Percentiles rank a stretch among this genome's conserved stretches.
Conservation (phyloP, 2,329 filamentous ascomycete species). For the Rasamsonia emersonii region DNA sequence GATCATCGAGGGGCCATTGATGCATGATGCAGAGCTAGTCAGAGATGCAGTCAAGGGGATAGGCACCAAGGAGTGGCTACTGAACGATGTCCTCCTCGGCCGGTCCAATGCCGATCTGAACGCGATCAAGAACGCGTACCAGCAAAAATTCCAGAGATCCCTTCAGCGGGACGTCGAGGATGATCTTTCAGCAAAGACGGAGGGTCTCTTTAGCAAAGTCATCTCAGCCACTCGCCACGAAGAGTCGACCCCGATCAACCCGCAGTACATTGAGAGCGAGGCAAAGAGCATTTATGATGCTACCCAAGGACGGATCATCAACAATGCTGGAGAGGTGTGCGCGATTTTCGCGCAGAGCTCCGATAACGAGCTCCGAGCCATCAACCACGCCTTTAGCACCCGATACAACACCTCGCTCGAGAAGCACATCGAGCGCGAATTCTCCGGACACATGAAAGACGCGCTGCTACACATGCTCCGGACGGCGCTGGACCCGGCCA, state of each 20-base stretch:
- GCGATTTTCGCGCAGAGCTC: slow-evolving; percentile 67
- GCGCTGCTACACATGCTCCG: slow-evolving; percentile 73
- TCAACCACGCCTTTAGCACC: slow-evolving; percentile 63
- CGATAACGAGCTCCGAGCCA: slow-evolving; percentile 75
- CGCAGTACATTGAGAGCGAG: slow-evolving; percentile 65
- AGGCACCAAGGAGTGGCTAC: slow-evolving; percentile 76
- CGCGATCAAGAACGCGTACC: slow-evolving; percentile 75
- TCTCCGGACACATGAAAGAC: slow-evolving; percentile 86
- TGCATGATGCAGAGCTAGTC: slow-evolving; percentile 64
- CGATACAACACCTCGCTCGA: slow-evolving; percentile 65
- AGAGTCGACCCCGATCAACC: slow-evolving; percentile 65
- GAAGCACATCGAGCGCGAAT: slow-evolving; percentile 68
- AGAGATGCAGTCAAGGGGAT: slow-evolving; percentile 64
- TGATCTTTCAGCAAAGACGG: slow-evolving; percentile 80
- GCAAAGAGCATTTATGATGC: slow-evolving; percentile 68
- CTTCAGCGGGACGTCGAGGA: slow-evolving; percentile 65
- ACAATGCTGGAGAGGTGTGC: slow-evolving; percentile 50
- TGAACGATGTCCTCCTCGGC: slow-evolving; percentile 78
- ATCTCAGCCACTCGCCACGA: slow-evolving; percentile 66
- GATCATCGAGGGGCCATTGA: slow-evolving; percentile 68
- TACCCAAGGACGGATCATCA: slow-evolving; percentile 57
- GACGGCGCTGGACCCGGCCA: slow-evolving; percentile 68
- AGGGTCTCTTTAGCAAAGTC: slow-evolving; percentile 76
- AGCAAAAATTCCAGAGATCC: slow-evolving; percentile 54
- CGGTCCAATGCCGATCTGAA: slow-evolving; percentile 80